phyloP scores from a whole-genome alignment of 2,329 filamentous ascomycete species.

The Cadophora malorum region DNA sequence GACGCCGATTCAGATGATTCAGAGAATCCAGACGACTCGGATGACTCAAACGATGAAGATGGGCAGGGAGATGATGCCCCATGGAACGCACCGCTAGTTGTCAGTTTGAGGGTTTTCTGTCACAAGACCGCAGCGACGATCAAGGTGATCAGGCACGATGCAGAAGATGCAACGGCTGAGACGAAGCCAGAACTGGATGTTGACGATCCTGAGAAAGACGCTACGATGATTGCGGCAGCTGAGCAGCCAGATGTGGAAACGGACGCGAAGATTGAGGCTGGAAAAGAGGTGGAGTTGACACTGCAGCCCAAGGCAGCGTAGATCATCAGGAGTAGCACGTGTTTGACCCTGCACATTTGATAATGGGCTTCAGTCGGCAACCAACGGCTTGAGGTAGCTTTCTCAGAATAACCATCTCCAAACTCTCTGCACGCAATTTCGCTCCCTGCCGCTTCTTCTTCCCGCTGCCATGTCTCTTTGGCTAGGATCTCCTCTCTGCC shows the following conservation, averaged over 20 bases:
- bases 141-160: constrained; percentile 37
- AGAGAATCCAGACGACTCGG: not conserved
- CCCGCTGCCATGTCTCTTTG: not conserved
- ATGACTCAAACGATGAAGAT: constrained; percentile 51
- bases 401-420: not conserved
- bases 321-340: not conserved
- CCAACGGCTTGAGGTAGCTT: not conserved
- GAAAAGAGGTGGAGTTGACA: not conserved
- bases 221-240: not conserved
- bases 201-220: constrained; percentile 46
- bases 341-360: not conserved
- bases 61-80: constrained; percentile 62
- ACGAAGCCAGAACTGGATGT: constrained; percentile 48
- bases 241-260: not conserved
- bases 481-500: too few species aligned
- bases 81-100: constrained; percentile 68
- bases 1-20: constrained; percentile 42
- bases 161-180: constrained; percentile 31
- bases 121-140: constrained; percentile 48
- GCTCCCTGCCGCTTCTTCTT: not conserved
- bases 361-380: not conserved
- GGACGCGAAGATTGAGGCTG: not conserved
- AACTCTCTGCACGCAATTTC: not conserved
- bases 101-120: constrained; percentile 66
- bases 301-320: not conserved